Conservation (phyloP, 2,329 filamentous ascomycete species). For the Hirsutella rhossiliensis region DNA sequence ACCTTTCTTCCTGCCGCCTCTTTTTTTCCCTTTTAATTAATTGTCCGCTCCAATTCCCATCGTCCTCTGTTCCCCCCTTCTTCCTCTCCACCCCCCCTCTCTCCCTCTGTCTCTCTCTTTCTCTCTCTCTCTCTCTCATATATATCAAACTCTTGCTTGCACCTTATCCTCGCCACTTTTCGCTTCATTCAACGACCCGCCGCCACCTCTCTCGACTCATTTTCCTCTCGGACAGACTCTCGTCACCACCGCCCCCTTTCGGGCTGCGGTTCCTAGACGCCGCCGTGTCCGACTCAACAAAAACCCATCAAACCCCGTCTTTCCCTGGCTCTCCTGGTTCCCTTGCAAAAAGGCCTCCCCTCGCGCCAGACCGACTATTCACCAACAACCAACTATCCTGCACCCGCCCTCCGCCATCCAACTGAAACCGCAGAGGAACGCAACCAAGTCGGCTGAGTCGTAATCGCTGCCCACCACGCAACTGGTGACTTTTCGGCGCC, state of each 20-base stretch:
- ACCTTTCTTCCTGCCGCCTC: not conserved
- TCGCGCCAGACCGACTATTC: too few species aligned
- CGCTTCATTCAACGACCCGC: not conserved
- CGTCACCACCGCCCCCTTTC: not conserved
- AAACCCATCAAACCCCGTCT: too few species aligned
- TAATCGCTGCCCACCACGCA: not conserved
- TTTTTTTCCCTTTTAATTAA: not conserved
- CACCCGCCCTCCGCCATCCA: not conserved
- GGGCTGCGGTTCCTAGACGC: not conserved
- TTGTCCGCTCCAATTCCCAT: not conserved
- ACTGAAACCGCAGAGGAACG: not conserved
- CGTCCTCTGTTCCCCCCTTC: not conserved
- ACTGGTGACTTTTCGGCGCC: not conserved
- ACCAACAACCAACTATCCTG: too few species aligned
- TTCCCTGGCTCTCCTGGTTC: too few species aligned
- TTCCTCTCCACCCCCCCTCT: too few species aligned
- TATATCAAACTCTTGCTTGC: not conserved
- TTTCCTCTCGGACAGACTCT: not conserved
- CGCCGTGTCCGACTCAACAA: too few species aligned
- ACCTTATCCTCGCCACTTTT: slow-evolving; percentile 1
- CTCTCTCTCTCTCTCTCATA: too few species aligned
- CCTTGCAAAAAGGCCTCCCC: too few species aligned
- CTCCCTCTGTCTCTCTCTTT: too few species aligned
- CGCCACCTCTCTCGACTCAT: not conserved
- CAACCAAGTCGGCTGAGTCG: not conserved